phyloP scores from a whole-genome alignment of 2,329 filamentous ascomycete species.

The Trichothecium roseum region DNA sequence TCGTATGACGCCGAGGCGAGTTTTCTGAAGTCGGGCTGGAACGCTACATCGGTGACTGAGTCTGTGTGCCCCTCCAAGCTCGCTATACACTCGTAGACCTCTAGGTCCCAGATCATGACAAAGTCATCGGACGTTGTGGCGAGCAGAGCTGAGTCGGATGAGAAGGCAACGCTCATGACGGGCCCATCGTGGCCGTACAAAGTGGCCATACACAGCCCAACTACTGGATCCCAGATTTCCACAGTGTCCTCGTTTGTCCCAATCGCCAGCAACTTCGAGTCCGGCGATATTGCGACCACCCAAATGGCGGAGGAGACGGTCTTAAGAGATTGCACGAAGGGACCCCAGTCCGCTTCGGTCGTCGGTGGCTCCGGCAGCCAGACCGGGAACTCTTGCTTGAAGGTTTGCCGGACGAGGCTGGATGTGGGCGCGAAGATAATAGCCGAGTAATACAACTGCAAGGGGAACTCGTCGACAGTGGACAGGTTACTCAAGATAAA shows the following conservation, averaged over 20 bases:
- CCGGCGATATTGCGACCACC: too few relatives aligned
- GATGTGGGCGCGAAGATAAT: slow-evolving; percentile 13
- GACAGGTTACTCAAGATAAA: too few relatives aligned
- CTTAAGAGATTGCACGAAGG: slow-evolving; percentile 8
- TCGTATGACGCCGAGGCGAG: slow-evolving; percentile 1
- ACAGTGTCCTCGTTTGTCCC: too few relatives aligned
- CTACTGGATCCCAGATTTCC: too few relatives aligned
- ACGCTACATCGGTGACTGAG: not conserved
- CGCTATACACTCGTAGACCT: not conserved
- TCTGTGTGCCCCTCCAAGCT: not conserved
- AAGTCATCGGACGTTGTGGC: too few relatives aligned
- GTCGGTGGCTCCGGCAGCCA: slow-evolving; percentile 9
- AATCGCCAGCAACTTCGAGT: too few relatives aligned
- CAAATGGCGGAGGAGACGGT: not conserved
- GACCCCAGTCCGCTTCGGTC: slow-evolving; percentile 8
- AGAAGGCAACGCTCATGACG: not conserved
- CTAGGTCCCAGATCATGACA: not conserved
- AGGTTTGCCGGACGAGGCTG: slow-evolving; percentile 9
- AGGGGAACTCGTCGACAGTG: slow-evolving; percentile 6
- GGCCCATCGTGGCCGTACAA: slow-evolving; percentile 1
- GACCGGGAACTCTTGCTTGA: slow-evolving; percentile 4
- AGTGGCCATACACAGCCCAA: slow-evolving; percentile 7
- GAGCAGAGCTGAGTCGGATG: not conserved
- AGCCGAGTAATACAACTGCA: slow-evolving; percentile 15
- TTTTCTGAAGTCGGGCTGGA: slow-evolving; percentile 4